Conservation (phyloP, 2,329 filamentous ascomycete genomes). For the Tolypocladium paradoxum region DNA sequence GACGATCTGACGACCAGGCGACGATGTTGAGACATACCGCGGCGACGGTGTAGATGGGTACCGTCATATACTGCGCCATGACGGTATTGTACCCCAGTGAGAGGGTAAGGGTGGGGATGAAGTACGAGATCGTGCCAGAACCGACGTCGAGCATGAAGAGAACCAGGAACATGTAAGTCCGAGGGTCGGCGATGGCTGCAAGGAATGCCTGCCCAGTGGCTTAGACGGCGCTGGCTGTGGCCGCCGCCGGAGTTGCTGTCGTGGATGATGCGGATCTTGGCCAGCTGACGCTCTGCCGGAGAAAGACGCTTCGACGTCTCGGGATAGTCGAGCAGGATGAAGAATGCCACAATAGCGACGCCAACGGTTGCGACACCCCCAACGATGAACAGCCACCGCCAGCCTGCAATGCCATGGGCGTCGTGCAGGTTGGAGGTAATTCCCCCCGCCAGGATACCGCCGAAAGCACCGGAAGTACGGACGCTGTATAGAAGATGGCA, state of each 20-base stretch:
- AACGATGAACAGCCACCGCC: slow-evolving; percentile 60
- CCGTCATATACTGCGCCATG: slow-evolving; percentile 36
- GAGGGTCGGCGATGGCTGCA: slow-evolving; percentile 18
- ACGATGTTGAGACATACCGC: slow-evolving; percentile 9
- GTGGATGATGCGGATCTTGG: slow-evolving; percentile 2
- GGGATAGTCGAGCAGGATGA: slow-evolving; percentile 57
- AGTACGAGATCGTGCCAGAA: slow-evolving; percentile 39
- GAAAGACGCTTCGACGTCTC: slow-evolving; percentile 51
- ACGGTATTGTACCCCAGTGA: slow-evolving; percentile 33
- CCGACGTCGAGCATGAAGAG: slow-evolving; percentile 17
- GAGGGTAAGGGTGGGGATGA: slow-evolving; percentile 39
- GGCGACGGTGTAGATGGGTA: slow-evolving; percentile 11
- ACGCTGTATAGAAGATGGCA: slow-evolving; percentile 45
- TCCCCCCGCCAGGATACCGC: slow-evolving; percentile 48
- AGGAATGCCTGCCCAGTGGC: slow-evolving; percentile 4
- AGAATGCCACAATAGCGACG: slow-evolving; percentile 43
- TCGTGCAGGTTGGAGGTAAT: slow-evolving; percentile 48
- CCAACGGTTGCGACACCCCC: slow-evolving; percentile 49
- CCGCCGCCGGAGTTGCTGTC: slow-evolving; percentile 19
- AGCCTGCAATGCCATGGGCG: slow-evolving; percentile 41
- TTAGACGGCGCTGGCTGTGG: slow-evolving; percentile 7
- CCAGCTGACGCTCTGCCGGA: slow-evolving; percentile 22
- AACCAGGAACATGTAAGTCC: slow-evolving; percentile 5
- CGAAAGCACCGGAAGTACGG: slow-evolving; percentile 53
- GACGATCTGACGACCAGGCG: slow-evolving; percentile 12